These are phyloP conservation scores for Cardamine occulta DNA, from an alignment of 345 rosid genomes.

Conservation along the genomic window DNA sequence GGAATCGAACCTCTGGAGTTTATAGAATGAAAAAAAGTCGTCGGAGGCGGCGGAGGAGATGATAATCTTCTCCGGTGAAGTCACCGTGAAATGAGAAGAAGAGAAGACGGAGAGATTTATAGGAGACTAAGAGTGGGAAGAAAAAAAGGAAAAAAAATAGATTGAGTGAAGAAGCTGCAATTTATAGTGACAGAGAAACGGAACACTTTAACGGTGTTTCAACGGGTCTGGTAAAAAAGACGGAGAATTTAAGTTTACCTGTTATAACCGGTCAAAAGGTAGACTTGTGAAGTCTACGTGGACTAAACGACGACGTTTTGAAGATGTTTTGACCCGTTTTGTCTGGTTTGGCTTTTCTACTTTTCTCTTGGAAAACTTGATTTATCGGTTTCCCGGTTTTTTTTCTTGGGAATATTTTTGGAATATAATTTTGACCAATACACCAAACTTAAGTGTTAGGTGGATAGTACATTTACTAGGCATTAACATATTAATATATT, in stretches of 20 bases:
- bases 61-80: slow-evolving; percentile 37
- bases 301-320: slow-evolving; percentile 39
- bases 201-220: slow-evolving; percentile 32
- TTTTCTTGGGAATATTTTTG: background rate
- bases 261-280: slow-evolving; percentile 34
- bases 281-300: slow-evolving; percentile 24
- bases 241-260: slow-evolving; percentile 33
- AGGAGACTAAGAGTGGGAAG: slow-evolving; percentile 33
- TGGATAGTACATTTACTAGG: slow-evolving; percentile 42
- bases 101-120: slow-evolving; percentile 21
- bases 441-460: slow-evolving; percentile 41
- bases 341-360: slow-evolving; percentile 37
- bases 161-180: slow-evolving; percentile 7
- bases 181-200: slow-evolving; percentile 52
- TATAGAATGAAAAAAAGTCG: background rate
- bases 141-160: background rate
- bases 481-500: slow-evolving; percentile 5
- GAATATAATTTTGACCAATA: slow-evolving; percentile 22
- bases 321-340: background rate
- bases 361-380: slow-evolving; percentile 22
- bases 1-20: slow-evolving; percentile 14
- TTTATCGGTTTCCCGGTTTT: slow-evolving; percentile 36
- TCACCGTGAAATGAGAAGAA: slow-evolving; percentile 47
- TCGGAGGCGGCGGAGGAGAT: slow-evolving; percentile 28
- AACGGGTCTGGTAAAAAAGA: slow-evolving; percentile 23